Evolutionary conservation across 1,139 yeast genomes (phyloP).

Genomic region (Kluyveromyces sp.): DNA sequence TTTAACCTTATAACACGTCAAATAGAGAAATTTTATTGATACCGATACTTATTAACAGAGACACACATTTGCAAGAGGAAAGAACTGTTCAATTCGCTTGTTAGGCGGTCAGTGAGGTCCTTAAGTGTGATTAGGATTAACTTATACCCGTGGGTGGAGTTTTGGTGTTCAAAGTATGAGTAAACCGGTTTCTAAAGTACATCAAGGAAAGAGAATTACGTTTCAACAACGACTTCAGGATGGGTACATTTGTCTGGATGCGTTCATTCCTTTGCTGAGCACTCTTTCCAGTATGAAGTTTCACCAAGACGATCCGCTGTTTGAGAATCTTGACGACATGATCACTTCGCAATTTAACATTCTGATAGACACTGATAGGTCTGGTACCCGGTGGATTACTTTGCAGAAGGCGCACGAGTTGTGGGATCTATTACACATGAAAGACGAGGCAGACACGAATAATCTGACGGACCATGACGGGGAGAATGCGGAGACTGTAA

Average conservation of each 20-base stretch:
- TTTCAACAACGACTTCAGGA: slow-evolving; percentile 7
- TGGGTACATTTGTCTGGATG: slow-evolving; percentile 12
- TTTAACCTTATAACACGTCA: neutral
- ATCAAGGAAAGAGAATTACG: slow-evolving; percentile 2
- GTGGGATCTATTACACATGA: slow-evolving; percentile 16
- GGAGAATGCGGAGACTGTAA: slow-evolving; percentile 7
- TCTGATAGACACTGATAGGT: slow-evolving; percentile 24
- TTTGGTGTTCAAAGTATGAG: slow-evolving; percentile 5
- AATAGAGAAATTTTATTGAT: slow-evolving; percentile 4
- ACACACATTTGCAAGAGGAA: neutral
- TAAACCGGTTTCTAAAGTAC: slow-evolving; percentile 1
- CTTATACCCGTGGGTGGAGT: no score
- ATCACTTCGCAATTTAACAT: slow-evolving; percentile 20
- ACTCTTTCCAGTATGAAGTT: slow-evolving; percentile 4
- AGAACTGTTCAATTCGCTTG: neutral
- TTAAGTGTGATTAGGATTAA: no score
- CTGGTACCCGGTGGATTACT: slow-evolving; percentile 27
- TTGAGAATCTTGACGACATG: slow-evolving; percentile 7
- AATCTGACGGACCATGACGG: slow-evolving; percentile 14
- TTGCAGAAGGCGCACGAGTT: slow-evolving; percentile 21
- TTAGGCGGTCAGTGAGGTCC: neutral
- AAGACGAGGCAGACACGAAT: slow-evolving; percentile 12
- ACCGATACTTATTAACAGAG: neutral
- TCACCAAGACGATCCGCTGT: slow-evolving; percentile 5
- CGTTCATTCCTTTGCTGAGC: slow-evolving; percentile 22